Conservation (phyloP, 1,139 yeast genomes). For the Protomyces inouyei region DNA sequence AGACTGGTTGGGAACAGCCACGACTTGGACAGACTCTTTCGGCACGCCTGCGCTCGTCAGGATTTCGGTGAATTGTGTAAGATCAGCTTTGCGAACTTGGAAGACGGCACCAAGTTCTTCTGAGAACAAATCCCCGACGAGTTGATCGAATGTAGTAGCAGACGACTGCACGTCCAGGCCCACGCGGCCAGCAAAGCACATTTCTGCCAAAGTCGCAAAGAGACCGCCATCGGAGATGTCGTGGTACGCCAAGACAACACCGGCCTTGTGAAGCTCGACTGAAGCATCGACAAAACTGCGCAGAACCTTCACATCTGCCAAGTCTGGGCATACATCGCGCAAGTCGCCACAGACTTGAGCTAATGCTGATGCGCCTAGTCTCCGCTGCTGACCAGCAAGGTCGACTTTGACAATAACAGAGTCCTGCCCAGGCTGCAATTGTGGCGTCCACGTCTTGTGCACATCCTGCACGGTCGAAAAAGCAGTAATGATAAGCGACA, state of each 20-base stretch:
- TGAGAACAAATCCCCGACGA: constrained; percentile 54
- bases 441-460: constrained; percentile 93
- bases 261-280: constrained; percentile 63
- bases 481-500: constrained; percentile 87
- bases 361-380: constrained; percentile 87
- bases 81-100: constrained; percentile 62
- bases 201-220: constrained; percentile 75
- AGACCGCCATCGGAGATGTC: constrained; percentile 98
- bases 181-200: constrained; percentile 94
- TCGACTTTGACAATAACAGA: constrained; percentile 75
- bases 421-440: constrained; percentile 47
- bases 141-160: constrained; percentile 33
- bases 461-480: constrained; percentile 84
- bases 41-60: constrained; percentile 58
- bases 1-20: constrained; percentile 58
- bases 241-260: constrained; percentile 78
- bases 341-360: constrained; percentile 89
- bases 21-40: constrained; percentile 50
- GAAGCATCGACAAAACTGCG: constrained; percentile 67
- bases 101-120: constrained; percentile 97
- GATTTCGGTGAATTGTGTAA: constrained; percentile 52
- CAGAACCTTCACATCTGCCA: constrained; percentile 59
- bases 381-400: constrained; percentile 54
- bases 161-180: constrained; percentile 54
- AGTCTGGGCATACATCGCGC: constrained; percentile 80